Conservation (phyloP, 495 filamentous ascomycete genomes). For the Neurospora tetrasperma region DNA sequence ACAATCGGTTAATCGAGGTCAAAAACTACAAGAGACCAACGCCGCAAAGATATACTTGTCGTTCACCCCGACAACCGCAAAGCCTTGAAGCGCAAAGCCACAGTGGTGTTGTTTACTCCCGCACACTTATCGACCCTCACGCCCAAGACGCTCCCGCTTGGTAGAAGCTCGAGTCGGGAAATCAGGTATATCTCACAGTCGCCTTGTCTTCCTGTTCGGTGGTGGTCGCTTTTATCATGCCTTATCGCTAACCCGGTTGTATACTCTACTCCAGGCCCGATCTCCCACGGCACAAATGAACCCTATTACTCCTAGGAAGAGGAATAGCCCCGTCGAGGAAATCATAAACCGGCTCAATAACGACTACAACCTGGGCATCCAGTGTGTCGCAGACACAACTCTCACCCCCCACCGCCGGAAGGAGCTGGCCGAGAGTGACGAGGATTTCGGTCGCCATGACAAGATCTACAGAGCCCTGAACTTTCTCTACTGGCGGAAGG, state of each 20-base stretch:
- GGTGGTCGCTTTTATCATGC: neutral
- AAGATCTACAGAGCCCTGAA: constrained; percentile 11
- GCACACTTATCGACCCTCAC: neutral
- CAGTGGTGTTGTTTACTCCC: neutral
- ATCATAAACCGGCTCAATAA: constrained; percentile 13
- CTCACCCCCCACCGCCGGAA: constrained; percentile 10
- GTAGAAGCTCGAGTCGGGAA: neutral
- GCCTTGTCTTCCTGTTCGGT: neutral
- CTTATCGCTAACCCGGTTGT: neutral
- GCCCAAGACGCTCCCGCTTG: neutral
- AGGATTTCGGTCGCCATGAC: constrained; percentile 6
- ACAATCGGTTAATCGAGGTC: neutral
- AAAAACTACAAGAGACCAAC: neutral
- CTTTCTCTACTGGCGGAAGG: constrained; percentile 10
- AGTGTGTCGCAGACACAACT: constrained; percentile 9
- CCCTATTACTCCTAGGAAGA: constrained; percentile 12
- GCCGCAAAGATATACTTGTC: neutral
- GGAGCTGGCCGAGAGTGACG: constrained; percentile 4
- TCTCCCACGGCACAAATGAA: neutral
- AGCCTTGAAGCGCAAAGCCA: neutral
- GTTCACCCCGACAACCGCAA: neutral
- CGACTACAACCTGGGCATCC: constrained; percentile 15
- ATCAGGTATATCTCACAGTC: neutral
- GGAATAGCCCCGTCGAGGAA: constrained; percentile 1
- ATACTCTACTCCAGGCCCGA: neutral